Conservation (phyloP, 306 rosid species). For the Abrus precatorius region DNA sequence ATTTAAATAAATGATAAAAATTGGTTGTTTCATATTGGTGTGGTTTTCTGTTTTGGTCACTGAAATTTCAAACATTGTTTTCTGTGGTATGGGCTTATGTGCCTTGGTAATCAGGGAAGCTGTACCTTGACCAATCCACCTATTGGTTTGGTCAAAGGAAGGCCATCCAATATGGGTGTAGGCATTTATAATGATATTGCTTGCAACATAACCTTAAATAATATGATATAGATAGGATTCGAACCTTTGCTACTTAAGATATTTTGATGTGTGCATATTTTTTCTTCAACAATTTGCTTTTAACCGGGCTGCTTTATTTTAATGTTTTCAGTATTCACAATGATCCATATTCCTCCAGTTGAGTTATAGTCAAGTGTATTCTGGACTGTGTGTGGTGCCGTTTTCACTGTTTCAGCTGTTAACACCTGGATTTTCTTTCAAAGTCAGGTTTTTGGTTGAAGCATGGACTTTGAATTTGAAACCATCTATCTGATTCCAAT, state of each 20-base stretch:
- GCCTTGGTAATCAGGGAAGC: conserved; percentile 39
- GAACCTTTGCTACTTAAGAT: neutral
- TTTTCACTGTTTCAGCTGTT: conserved; percentile 30
- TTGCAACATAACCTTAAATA: conserved; percentile 1
- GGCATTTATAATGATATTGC: conserved; percentile 28
- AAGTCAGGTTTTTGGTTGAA: conserved; percentile 5
- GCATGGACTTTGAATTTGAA: conserved; percentile 21
- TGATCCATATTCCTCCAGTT: conserved; percentile 6
- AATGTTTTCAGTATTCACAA: conserved; percentile 12
- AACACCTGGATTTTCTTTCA: neutral
- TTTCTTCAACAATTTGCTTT: conserved; percentile 31
- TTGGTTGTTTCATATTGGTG: conserved; percentile 43
- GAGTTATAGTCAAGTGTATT: conserved; percentile 6
- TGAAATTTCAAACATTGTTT: conserved; percentile 31
- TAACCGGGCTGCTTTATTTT: conserved; percentile 33
- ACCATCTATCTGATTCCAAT: conserved; percentile 8
- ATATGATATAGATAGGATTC: conserved; percentile 17
- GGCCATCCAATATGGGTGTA: neutral
- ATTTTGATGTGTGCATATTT: neutral
- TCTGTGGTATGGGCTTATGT: conserved; percentile 24
- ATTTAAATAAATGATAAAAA: conserved; percentile 34
- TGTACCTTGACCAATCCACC: conserved; percentile 45
- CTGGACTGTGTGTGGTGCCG: neutral
- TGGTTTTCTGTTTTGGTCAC: conserved; percentile 44
- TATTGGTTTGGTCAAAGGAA: conserved; percentile 35